Evolutionary conservation across 805 yeast genomes (phyloP), one percentile per base, ranked within the genome.

Genomic region (Peterozyma toletana): DNA sequence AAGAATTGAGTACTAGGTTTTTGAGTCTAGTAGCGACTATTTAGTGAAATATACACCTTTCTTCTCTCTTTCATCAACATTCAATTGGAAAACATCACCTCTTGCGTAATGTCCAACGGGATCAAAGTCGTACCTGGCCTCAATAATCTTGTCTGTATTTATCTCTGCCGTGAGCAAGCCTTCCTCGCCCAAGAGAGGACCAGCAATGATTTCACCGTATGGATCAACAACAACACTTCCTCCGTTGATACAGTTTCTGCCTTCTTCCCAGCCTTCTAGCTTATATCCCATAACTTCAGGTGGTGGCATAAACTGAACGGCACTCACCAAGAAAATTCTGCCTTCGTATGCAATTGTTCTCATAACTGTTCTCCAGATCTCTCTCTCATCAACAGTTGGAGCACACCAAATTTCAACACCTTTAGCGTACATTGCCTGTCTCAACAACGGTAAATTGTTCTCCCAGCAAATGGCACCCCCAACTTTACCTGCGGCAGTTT

Each of bases 381-480:
- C 69, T 34, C 74, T 57, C 47, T 64, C 68, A 44, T 70, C 74
- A 14, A 70, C 71, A 13, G 72, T 66, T 43, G 75, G 75, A 3
- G 74, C 73, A 35, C 63, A 62, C 59, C 65, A 68, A 21, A 70
- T 53, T 43, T 64, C 62, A 14, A 68, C 49, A n/a, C 68, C 70
- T 46, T 70, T 69, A 18, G 70, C 62, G 44, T 70, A 69, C 57
- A 65, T 63, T 1, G 72, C 63, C 21, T 60, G 56, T 53, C 74
- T 60, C 43, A 62, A 53, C 43, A 68, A 49, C 3, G 75, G 75
- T 53, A 67, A 59, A 51, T 60, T 62, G 51, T 69, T 70, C 45
- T 71, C 75, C 74, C 76, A 70, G 53, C 75, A 71, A 39, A 70
- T 68, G 30, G 65, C 73, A 17, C 71, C 75, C 14, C 74, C 74